Evolutionary conservation across 2,329 filamentous ascomycete species (phyloP), one percentile per base, ranked within the genome.

Genomic region (Verticillium zaregamsianum): DNA sequence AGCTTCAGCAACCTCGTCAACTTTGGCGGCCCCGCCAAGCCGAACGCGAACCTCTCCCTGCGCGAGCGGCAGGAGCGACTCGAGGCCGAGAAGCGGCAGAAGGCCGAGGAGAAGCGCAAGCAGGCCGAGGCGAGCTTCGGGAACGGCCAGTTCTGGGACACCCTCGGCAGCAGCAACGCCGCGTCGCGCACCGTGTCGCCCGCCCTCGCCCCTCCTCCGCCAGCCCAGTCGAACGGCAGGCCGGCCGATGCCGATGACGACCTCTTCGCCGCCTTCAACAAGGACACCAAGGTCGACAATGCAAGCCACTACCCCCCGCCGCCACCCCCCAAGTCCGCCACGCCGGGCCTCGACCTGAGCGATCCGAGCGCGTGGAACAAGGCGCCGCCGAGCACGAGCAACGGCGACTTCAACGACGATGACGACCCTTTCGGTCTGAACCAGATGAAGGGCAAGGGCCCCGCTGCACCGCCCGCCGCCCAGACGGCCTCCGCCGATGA

Each of bases 341-440:
- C 70, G 28, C 74, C 77, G 6, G 75, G 71, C 11, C 71, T 85
- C 14, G 81, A 88, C 69, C 74, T 89, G 56, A 80, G 77, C 60
- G 78, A 80, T 61, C 82, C 86, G 2, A 79, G 72, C 61, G 80
- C 86, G 1, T 89, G 86, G 86, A 68, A 76, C 60, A 71, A 45
- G 25, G 25, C 14, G 31, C 40, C 40, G 12, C n/a, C 28, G 6
- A 59, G 14, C 3, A 17, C 25, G 25, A 32, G 15, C 54, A 32
- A 31, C 17, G 54, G 25, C 25, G 25, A n/a, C 25, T 45, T n/a
- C 2, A 55, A 70, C 4, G 89, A 94, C 62, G 91, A 97, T 68
- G 92, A 96, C 71, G 92, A 97, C 71, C 92, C 93, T 2, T 97
- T 98, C 72, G 94, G 92, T 1, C 78, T 97, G 39, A 88, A 82